Base-by-base conservation (phyloP, 1,284 basidiomycete genomes). In the Rhodotorula mucilaginosa region DNA sequence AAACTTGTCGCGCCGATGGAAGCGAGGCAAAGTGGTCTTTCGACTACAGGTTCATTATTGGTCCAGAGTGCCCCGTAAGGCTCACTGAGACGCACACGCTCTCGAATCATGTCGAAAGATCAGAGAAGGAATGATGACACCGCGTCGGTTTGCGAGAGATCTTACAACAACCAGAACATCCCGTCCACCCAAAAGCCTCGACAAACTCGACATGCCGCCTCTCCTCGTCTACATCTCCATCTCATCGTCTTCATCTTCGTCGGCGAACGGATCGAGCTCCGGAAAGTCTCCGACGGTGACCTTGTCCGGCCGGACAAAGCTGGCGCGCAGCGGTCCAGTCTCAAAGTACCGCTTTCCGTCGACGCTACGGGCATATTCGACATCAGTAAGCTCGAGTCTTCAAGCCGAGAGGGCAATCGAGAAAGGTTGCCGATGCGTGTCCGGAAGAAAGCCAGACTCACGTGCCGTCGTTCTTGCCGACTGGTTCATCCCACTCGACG, bases 381-480 rank as follows among this genome's bases (percentile, higher is more conserved):
- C 31, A 6, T 16, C 5, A 7, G 46, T 54, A n/a, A 49, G 31
- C 8, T 39, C 12, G 39, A 39, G 39, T 39, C 12, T 39, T 39
- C 6, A 39, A 7, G 8, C 39, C 39, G 23, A 16, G 5, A 0
- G 5, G 29, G 19, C 23, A n/a, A 46, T 44, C 54, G 26, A 44
- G 15, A 64, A 54, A 29, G 26, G n/a, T 26, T 39, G 2, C 18
- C 12, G 13, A n/a, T 48, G 39, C 6, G 39, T 39, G 16, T 18
- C 26, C 5, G 10, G 23, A 21, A 31, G 31, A 18, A 31, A 26
- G 58, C 19, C 15, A 29, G 61, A 87, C 92, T 83, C 81, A 95
- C 92, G 88, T 88, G 76, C 96, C 96, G 80, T 98, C 91, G 75
- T 96, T 95, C 83, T 95, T 97, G 18, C 96, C 95, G 18, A 93